Evolutionary conservation across 176 grass and related monocot species (phyloP).

Genomic region (Phragmites australis): DNA sequence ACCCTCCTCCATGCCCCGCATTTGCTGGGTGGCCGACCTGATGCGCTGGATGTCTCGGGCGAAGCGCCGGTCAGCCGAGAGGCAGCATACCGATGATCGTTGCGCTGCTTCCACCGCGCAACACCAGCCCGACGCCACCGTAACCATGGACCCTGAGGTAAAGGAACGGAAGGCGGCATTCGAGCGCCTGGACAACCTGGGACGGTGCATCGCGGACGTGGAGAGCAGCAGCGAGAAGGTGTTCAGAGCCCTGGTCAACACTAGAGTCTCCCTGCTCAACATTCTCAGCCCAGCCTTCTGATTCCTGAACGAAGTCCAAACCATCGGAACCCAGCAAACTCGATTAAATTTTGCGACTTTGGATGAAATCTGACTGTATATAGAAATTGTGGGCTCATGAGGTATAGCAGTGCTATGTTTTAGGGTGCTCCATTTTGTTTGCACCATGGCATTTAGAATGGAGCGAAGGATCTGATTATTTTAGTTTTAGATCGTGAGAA

Average conservation of each 20-base stretch:
- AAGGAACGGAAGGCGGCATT: slow-evolving; percentile 54
- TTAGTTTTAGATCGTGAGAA: too few relatives aligned
- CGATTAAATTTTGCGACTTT: not conserved
- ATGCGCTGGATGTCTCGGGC: slow-evolving; percentile 71
- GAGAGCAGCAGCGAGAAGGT: slow-evolving; percentile 65
- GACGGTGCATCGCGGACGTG: slow-evolving; percentile 54
- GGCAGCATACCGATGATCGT: slow-evolving; percentile 16
- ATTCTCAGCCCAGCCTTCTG: slow-evolving; percentile 73
- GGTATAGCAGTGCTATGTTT: not conserved
- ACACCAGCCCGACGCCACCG: not conserved
- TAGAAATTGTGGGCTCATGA: slow-evolving; percentile 4
- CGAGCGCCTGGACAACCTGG: slow-evolving; percentile 54
- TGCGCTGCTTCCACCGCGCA: not conserved
- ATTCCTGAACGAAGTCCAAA: not conserved
- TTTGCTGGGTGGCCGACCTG: slow-evolving; percentile 78
- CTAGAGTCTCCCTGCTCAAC: slow-evolving; percentile 82
- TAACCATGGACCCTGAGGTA: slow-evolving; percentile 42
- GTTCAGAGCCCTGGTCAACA: slow-evolving; percentile 68
- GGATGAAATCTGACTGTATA: slow-evolving; percentile 32
- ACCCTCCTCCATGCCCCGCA: slow-evolving; percentile 41
- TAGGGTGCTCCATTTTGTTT: not conserved
- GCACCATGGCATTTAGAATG: not conserved
- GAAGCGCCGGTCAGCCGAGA: slow-evolving; percentile 53
- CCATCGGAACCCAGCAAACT: not conserved
- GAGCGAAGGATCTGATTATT: too few relatives aligned